A percentile compares a stretch with the other conserved stretches of the same genome.
Evolutionary conservation across 768 basidiomycete genomes (phyloP).

Genomic region (Leccinum broughii): DNA sequence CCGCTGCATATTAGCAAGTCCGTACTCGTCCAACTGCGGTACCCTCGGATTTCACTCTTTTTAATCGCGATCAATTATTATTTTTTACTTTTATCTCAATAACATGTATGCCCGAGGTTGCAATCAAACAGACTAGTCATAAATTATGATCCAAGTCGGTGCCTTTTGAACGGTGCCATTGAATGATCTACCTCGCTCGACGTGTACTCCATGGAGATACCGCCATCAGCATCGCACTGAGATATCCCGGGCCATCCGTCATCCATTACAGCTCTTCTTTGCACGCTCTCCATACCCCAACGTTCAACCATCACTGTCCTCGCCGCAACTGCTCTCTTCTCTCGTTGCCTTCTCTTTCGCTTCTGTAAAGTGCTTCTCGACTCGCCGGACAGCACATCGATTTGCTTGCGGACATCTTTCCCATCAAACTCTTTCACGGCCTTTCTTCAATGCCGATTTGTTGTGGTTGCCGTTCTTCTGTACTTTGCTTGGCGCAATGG

Average conservation of each 20-base stretch:
- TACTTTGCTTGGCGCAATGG: slow-evolving; percentile 75
- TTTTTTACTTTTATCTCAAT: slow-evolving; percentile 8
- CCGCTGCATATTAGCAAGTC: neutral
- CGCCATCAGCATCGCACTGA: slow-evolving; percentile 61
- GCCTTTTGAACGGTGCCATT: slow-evolving; percentile 64
- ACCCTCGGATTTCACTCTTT: neutral
- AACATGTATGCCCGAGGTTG: slow-evolving; percentile 11
- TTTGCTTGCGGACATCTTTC: slow-evolving; percentile 87
- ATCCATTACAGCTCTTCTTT: too few species aligned
- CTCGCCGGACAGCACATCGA: slow-evolving; percentile 85
- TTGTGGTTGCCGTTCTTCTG: slow-evolving; percentile 73
- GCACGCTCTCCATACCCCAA: too few species aligned
- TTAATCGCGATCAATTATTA: neutral
- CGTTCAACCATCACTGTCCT: too few species aligned
- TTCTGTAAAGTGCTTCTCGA: slow-evolving; percentile 95
- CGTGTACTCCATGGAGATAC: slow-evolving; percentile 73
- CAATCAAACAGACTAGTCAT: slow-evolving; percentile 7
- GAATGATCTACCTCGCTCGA: slow-evolving; percentile 63
- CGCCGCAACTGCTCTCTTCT: too few species aligned
- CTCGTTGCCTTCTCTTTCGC: slow-evolving; percentile 26
- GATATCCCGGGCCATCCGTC: too few species aligned
- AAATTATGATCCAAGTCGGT: slow-evolving; percentile 39
- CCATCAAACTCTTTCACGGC: slow-evolving; percentile 79
- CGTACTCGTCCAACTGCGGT: slow-evolving; percentile 15
- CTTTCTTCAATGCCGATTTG: slow-evolving; percentile 74